Evolutionary conservation across 192 early-diverging fungal species (phyloP), one percentile per base, ranked within the genome.

Genomic region (Backusella sp.): DNA sequence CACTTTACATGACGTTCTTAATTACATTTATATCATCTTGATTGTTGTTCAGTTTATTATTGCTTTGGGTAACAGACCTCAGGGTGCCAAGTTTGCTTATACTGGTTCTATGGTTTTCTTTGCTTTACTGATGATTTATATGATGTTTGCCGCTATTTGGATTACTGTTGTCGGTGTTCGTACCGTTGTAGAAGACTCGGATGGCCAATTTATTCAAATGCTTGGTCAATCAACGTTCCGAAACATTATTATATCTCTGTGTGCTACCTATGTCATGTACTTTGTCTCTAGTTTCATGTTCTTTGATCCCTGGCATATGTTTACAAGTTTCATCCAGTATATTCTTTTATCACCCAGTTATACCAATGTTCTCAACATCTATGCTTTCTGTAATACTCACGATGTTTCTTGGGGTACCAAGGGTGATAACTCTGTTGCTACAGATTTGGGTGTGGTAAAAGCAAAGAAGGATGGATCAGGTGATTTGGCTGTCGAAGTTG

Each of bases 41-140:
- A 88, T 89, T 70, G 83, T 94, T 21, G 84, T 96, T 66, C 91
- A 92, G 70, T 95, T 99, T 84, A 90, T 99, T 35, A 88, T 93
- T 28, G 94, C 96, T 68, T 84, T 99, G 76, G 97, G 97, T 59
- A 99, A 99, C 79, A 89, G 96, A 17, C 97, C 97, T 21, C 94
- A 97, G 79, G 96, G 95, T 42, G 81, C 74, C 26, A 94, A 90
- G 81, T 83, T 85, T 59, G 87, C 96, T 34, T 97, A 96, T 74
- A 88, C 89, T 44, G 73, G 84, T 15, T 88, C 88, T 26, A 94
- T 96, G 76, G 80, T 91, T 4, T 85, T 97, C 70, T 99, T 98
- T 84, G 94, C 93, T 4, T 70, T 94, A 52, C 85, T 98, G 72
- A 97, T 97, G 95, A 76, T 88, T 11, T 88, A 94, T 76, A 93